Conservation (phyloP, 352 stramenopile species). For the Phytophthora macrochlamydospora region DNA sequence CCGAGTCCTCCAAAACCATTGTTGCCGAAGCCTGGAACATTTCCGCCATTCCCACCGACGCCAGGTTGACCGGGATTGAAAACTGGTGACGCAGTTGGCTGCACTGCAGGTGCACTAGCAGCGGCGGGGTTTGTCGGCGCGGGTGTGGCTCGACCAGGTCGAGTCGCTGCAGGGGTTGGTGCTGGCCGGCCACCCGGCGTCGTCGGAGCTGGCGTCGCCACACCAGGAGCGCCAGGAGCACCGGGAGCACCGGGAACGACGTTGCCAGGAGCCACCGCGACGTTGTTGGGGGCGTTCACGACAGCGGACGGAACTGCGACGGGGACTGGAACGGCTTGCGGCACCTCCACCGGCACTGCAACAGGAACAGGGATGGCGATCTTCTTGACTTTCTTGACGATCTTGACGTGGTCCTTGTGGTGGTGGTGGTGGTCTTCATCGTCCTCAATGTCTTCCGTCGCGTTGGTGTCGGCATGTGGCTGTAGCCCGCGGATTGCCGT, state of each 20-base stretch:
- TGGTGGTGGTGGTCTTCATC: slow-evolving; percentile 15
- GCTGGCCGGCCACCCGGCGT: slow-evolving; percentile 15
- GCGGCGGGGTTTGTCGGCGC: slow-evolving; percentile 17
- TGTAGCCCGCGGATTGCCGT: slow-evolving; percentile 14
- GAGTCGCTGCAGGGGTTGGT: slow-evolving; percentile 19
- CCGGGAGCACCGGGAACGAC: slow-evolving; percentile 9
- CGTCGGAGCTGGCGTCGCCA: slow-evolving; percentile 24
- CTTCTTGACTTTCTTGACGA: slow-evolving; percentile 41
- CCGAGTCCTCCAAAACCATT: background rate
- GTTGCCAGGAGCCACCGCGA: slow-evolving; percentile 18
- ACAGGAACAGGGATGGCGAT: slow-evolving; percentile 23
- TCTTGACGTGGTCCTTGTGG: slow-evolving; percentile 5
- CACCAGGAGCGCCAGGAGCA: slow-evolving; percentile 1
- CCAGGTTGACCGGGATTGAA: background rate
- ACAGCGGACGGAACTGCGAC: slow-evolving; percentile 28
- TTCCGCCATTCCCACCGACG: background rate
- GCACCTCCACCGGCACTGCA: slow-evolving; percentile 27
- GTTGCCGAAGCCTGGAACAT: background rate
- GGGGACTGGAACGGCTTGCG: slow-evolving; percentile 31
- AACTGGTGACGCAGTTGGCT: slow-evolving; percentile 7
- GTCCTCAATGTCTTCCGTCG: slow-evolving; percentile 17
- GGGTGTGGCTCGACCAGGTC: slow-evolving; percentile 14
- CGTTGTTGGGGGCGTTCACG: slow-evolving; percentile 28
- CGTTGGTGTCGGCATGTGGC: slow-evolving; percentile 5
- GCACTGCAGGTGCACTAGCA: background rate